Conservation (phyloP, 2,329 filamentous ascomycete genomes). For the Aspergillus proliferans region DNA sequence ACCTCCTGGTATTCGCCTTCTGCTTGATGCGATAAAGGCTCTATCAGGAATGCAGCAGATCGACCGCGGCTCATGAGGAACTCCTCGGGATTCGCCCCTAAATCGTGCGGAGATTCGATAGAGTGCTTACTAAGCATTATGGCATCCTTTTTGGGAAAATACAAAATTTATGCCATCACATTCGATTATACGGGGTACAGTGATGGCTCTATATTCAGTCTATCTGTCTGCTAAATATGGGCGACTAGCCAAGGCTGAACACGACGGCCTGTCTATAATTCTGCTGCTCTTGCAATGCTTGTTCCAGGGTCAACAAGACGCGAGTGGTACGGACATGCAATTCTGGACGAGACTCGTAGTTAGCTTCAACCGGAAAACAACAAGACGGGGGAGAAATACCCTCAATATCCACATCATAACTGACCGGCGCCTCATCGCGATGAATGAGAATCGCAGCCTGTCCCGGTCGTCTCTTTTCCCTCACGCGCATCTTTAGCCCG, state of each 20-base stretch:
- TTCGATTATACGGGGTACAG: no score
- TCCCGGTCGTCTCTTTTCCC: conserved; percentile 42
- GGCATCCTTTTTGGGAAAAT: no score
- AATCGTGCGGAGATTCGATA: no score
- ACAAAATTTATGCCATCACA: no score
- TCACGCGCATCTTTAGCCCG: conserved; percentile 63
- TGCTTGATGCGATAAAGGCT: no score
- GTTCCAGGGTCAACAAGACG: conserved; percentile 40
- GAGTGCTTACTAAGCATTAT: no score
- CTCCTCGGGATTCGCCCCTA: no score
- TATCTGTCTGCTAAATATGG: no score
- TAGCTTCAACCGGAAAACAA: not conserved
- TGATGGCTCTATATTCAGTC: no score
- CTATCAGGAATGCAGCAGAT: no score
- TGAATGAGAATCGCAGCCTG: conserved; percentile 47
- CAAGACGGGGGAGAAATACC: conserved; percentile 44
- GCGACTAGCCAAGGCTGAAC: conserved; percentile 13
- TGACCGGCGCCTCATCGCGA: conserved; percentile 59
- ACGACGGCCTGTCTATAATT: conserved; percentile 57
- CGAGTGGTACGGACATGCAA: not conserved
- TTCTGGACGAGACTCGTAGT: not conserved
- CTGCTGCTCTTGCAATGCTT: conserved; percentile 55
- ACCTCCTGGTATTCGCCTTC: no score
- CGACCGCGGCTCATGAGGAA: no score
- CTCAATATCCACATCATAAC: conserved; percentile 66